phyloP scores from a whole-genome alignment of 495 filamentous ascomycete genomes.

The Penicillium chermesinum region DNA sequence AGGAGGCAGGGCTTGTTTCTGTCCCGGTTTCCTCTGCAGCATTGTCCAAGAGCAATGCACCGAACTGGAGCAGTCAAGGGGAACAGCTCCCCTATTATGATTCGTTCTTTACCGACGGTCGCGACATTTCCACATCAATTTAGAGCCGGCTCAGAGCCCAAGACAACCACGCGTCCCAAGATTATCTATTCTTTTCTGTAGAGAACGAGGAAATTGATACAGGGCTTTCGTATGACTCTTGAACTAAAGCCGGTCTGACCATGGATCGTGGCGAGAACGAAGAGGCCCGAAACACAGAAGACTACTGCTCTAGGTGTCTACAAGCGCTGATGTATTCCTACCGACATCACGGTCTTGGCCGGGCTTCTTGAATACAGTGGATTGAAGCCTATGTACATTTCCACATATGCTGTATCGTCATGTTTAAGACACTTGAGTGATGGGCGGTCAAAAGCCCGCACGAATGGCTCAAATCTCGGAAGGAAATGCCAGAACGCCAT shows the following conservation, averaged over 20 bases:
- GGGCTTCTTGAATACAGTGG: not conserved
- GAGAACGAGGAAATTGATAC: too few species aligned
- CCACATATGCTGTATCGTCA: not conserved
- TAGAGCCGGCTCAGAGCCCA: too few species aligned
- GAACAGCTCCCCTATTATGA: conserved; percentile 44
- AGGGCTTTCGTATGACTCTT: too few species aligned
- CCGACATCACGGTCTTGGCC: too few species aligned
- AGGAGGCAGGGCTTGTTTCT: conserved; percentile 54
- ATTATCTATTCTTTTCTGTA: not conserved
- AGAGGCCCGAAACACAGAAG: too few species aligned
- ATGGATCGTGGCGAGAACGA: too few species aligned
- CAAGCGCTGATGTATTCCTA: too few species aligned
- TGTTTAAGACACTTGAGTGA: not conserved
- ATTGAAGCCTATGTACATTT: not conserved
- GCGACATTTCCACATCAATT: too few species aligned
- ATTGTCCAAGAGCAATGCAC: conserved; percentile 56
- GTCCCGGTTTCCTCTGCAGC: conserved; percentile 58
- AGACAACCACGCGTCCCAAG: too few species aligned
- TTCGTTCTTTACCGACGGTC: conserved; percentile 59
- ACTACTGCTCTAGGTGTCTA: too few species aligned
- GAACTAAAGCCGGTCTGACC: too few species aligned
- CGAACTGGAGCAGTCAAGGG: conserved; percentile 65
- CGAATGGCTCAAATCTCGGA: not conserved
- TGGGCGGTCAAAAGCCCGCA: not conserved
- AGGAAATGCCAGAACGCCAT: conserved; percentile 6